Percentiles rank a stretch among this genome's conserved stretches.
These are phyloP conservation scores for Tolypocladium nubicola DNA, from an alignment of 2,329 filamentous ascomycete genomes.

Conservation along the genomic window DNA sequence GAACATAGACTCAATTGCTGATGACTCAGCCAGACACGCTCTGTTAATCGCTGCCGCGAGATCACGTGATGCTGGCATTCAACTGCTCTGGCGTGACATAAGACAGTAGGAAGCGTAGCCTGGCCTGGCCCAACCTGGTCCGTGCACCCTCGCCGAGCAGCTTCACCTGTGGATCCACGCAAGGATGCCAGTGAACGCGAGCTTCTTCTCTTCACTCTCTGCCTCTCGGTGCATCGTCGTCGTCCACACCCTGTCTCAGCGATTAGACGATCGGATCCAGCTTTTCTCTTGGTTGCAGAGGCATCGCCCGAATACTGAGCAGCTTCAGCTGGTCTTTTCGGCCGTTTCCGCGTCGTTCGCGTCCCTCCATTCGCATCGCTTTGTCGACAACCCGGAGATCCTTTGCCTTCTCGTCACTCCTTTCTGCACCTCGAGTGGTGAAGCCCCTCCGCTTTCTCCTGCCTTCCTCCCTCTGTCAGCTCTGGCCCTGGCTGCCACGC, in stretches of 20 bases:
- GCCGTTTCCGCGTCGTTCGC: not conserved
- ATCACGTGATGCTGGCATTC: not conserved
- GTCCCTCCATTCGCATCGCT: not conserved
- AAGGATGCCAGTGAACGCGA: conserved; percentile 6
- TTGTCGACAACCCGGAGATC: not conserved
- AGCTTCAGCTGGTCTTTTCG: not conserved
- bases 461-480: not conserved
- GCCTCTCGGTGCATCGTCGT: not conserved
- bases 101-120: not conserved
- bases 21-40: not conserved
- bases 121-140: not conserved
- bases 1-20: not conserved
- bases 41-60: not conserved
- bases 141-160: not conserved
- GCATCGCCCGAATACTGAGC: not conserved
- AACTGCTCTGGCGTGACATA: not conserved
- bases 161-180: not conserved
- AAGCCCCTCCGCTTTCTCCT: not conserved
- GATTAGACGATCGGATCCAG: not conserved
- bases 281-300: not conserved
- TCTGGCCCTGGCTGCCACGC: not conserved
- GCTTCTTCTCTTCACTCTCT: conserved; percentile 1
- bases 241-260: not conserved
- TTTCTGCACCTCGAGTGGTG: not conserved
- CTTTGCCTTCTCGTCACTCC: not conserved